Evolutionary conservation across 176 grass and related monocot genomes (phyloP).

Genomic region (Carex parvula): DNA sequence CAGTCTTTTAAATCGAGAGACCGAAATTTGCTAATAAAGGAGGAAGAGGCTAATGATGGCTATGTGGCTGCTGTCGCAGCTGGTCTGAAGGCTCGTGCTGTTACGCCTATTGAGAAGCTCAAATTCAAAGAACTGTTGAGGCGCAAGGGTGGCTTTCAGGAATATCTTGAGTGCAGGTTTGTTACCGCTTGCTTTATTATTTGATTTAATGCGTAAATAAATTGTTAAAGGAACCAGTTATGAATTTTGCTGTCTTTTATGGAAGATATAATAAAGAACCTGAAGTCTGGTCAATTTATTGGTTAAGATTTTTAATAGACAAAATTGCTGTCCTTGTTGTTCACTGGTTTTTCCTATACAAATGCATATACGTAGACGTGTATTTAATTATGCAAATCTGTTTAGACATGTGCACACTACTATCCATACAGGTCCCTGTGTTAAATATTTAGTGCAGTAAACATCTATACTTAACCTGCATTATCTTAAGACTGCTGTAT

Average conservation of each 20-base stretch:
- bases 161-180: constrained; percentile 93
- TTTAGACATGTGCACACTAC: neutral
- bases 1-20: constrained; percentile 58
- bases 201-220: constrained; percentile 11
- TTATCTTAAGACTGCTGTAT: neutral
- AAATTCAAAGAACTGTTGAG: constrained; percentile 92
- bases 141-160: constrained; percentile 78
- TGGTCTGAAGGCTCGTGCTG: constrained; percentile 65
- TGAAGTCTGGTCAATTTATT: neutral
- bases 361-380: neutral
- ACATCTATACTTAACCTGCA: neutral
- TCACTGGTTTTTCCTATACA: neutral
- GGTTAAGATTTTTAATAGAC: constrained; percentile 13
- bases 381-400: neutral
- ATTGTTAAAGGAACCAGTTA: neutral
- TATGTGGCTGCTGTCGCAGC: constrained; percentile 60
- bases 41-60: constrained; percentile 37
- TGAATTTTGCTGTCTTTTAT: neutral
- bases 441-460: neutral
- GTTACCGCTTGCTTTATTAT: constrained; percentile 24
- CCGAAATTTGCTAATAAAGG: constrained; percentile 21
- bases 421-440: neutral
- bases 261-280: constrained; percentile 5
- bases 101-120: constrained; percentile 87
- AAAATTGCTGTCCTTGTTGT: neutral